Base-by-base conservation (phyloP, 1,284 basidiomycete genomes). In the Caloboletus inedulis region DNA sequence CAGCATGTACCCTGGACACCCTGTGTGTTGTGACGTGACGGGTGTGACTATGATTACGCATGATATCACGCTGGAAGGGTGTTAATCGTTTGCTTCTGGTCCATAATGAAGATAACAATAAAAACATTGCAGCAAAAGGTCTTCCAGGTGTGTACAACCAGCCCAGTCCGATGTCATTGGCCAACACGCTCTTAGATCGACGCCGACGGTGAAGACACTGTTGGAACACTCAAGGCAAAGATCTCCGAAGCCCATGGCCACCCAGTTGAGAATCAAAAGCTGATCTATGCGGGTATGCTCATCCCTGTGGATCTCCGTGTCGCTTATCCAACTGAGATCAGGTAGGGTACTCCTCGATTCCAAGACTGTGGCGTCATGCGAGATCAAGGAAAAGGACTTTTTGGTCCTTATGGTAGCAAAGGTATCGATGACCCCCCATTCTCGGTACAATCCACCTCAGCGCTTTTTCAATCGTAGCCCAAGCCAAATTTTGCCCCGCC, bases 361-460 rank as follows among this genome's bases (percentile, higher is more conserved):
- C 54, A 94, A 94, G 77, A 89, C 88, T 1, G 81, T 99, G 36
- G 90, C 84, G 59, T 88, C 88, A 52, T 91, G 89, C 68, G 87
- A 89, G 55, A 91, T 99, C 77, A 96, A 98, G 75, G 96, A 99
- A 75, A 99, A 98, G 77, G 96, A 98, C 71, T 99, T 99, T 76
- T 77, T 99, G 54, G 97, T 99, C 18, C 83, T 99, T 43, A 99
- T 99, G 96, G 91, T 98, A 42, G 86, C 93, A 50, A 99, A 98
- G 84, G 94, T 94, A 59, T 55, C 66, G 36, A 37, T 42, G 48
- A 29, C 34, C 39, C 34, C 39, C 23, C 3, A 2, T 48, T 47
- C 41, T 30, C 27, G 16, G 25, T 41, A 7, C 25, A 21, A 29
- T 23, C 35, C 21, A 12, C 40, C 51, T 58, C 30, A 68, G 47